Conservation (phyloP, 108 stramenopile species). For the Discostella stelligeroides region DNA sequence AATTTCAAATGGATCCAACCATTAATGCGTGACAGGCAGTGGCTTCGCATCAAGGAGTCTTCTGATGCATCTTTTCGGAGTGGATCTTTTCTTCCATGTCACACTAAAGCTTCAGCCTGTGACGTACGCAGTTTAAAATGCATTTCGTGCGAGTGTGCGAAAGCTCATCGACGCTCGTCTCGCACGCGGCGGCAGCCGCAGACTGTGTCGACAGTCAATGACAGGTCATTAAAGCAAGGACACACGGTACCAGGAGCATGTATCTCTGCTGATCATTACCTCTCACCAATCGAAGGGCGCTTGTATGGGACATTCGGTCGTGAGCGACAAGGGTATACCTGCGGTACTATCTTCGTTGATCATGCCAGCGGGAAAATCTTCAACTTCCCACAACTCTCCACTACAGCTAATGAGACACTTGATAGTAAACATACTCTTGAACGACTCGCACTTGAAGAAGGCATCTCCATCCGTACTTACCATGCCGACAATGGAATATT, state of each 20-base stretch:
- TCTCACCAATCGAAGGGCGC: conserved; percentile 1
- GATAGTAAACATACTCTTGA: too few species aligned
- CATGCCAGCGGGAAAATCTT: too few species aligned
- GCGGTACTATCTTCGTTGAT: too few species aligned
- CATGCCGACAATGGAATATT: too few species aligned
- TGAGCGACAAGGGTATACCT: neutral
- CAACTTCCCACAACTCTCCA: too few species aligned
- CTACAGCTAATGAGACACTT: too few species aligned
- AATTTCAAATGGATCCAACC: neutral
- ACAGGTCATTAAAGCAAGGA: neutral
- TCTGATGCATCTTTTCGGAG: neutral
- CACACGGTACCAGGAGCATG: conserved; percentile 35
- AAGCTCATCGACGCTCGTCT: neutral
- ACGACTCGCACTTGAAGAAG: too few species aligned
- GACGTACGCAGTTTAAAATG: neutral
- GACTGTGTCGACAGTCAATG: neutral
- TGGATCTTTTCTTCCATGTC: neutral
- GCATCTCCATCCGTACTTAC: too few species aligned
- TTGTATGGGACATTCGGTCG: neutral
- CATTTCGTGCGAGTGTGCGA: neutral
- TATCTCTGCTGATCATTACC: conserved; percentile 52
- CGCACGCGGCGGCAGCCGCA: neutral
- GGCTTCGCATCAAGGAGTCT: neutral
- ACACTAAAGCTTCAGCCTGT: too few species aligned
- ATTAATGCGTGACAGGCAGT: neutral